Evolutionary conservation across 352 stramenopile species (phyloP).

Genomic region (Phytophthora capsici): DNA sequence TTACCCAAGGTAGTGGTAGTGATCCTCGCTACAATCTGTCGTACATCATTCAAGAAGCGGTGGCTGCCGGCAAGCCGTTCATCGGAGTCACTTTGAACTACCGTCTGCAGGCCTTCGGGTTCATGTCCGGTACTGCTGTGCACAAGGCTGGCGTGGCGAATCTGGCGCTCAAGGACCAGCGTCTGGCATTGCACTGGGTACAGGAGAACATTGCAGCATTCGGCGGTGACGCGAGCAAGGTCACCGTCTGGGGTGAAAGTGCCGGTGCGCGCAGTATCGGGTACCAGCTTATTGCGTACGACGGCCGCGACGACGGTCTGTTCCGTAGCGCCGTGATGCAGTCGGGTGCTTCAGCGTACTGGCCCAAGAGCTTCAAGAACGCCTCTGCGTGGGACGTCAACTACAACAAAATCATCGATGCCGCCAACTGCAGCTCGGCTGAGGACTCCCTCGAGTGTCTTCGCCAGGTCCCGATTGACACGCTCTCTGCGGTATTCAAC

Average conservation of each 20-base stretch:
- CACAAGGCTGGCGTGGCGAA: slow-evolving; percentile 68
- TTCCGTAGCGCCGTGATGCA: slow-evolving; percentile 34
- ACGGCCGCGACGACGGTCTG: slow-evolving; percentile 28
- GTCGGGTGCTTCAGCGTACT: slow-evolving; percentile 20
- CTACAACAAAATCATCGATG: slow-evolving; percentile 33
- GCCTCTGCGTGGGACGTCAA: slow-evolving; percentile 23
- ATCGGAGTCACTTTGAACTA: slow-evolving; percentile 54
- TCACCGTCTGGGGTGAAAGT: slow-evolving; percentile 33
- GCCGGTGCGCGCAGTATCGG: slow-evolving; percentile 50
- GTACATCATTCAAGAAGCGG: slow-evolving; percentile 34
- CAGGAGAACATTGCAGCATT: slow-evolving; percentile 30
- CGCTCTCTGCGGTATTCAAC: slow-evolving; percentile 29
- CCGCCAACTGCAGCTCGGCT: slow-evolving; percentile 26
- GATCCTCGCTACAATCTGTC: slow-evolving; percentile 43
- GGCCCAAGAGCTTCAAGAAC: slow-evolving; percentile 11
- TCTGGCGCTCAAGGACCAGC: slow-evolving; percentile 86
- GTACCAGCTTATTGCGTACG: slow-evolving; percentile 34
- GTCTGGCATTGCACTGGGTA: slow-evolving; percentile 72
- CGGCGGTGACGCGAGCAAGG: slow-evolving; percentile 19
- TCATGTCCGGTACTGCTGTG: slow-evolving; percentile 31
- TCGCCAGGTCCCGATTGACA: slow-evolving; percentile 28
- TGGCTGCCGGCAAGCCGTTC: slow-evolving; percentile 26
- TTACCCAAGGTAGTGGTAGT: slow-evolving; percentile 26
- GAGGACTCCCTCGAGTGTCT: slow-evolving; percentile 31
- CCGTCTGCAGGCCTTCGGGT: slow-evolving; percentile 39